phyloP scores from a whole-genome alignment of 2,329 filamentous ascomycete genomes.

The Orbilia javanica region DNA sequence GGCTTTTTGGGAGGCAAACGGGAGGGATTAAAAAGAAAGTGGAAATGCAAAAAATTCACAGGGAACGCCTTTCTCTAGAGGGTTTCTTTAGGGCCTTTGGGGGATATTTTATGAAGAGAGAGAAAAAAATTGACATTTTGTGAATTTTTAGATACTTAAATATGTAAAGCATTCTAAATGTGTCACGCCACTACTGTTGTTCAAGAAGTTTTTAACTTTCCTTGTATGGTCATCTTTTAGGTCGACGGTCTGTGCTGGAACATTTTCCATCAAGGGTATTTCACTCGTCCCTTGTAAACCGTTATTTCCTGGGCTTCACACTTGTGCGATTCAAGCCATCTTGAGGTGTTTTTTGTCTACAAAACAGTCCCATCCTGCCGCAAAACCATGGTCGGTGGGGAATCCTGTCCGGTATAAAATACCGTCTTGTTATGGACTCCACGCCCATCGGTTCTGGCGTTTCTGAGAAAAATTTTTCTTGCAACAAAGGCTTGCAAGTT shows the following conservation, averaged over 20 bases:
- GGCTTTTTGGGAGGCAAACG: constrained; percentile 1
- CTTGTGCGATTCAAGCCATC: constrained; percentile 24
- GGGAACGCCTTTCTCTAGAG: not conserved
- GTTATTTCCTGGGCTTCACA: constrained; percentile 27
- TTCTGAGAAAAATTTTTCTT: constrained; percentile 20
- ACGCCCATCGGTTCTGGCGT: constrained; percentile 16
- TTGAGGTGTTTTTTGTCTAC: constrained; percentile 24
- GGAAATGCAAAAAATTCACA: constrained; percentile 4
- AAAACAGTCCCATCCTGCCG: constrained; percentile 23
- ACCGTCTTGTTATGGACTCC: constrained; percentile 12
- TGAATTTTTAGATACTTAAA: constrained; percentile 18
- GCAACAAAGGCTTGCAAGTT: constrained; percentile 12
- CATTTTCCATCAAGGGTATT: constrained; percentile 22
- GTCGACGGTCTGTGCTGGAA: constrained; percentile 24
- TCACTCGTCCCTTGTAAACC: constrained; percentile 18
- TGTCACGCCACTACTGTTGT: constrained; percentile 19
- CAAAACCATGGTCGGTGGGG: constrained; percentile 16
- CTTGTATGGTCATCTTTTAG: constrained; percentile 28
- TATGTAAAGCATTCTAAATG: constrained; percentile 5
- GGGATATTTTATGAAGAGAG: constrained; percentile 5
- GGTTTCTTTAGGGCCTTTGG: constrained; percentile 19
- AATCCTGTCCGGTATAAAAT: constrained; percentile 23
- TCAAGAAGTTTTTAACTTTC: constrained; percentile 26
- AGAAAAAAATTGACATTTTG: not conserved
- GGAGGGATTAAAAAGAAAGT: not conserved